Evolutionary conservation across 768 basidiomycete genomes (phyloP), one percentile per base, ranked within the genome.

Genomic region (Leucocoprinus birnbaumii): DNA sequence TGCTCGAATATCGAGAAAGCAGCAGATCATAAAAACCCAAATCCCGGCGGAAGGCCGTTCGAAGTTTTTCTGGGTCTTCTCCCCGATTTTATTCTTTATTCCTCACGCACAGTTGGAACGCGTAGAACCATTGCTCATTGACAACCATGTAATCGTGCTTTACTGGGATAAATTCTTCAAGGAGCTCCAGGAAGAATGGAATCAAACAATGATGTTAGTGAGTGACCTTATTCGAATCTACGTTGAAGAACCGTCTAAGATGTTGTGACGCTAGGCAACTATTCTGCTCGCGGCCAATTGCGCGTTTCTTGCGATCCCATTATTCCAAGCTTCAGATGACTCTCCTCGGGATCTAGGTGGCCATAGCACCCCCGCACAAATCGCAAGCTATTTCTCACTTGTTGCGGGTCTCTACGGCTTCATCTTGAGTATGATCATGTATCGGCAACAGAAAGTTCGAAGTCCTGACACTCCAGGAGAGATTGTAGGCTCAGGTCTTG

Each of bases 221-320:
- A 41, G 46, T 40, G 18, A 14, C 1, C 45, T 7, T 31, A 16
- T 16, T 14, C n/a, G 22, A 18, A 14, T 10, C 11, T 5, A 11
- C 3, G n/a, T 18, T 41, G 1, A n/a, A 4, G 13, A 13, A 35
- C 48, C 10, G 48, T 2, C 16, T 10, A 13, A 24, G 13, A 10
- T 19, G n/a, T n/a, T n/a, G n/a, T n/a, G 6, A 11, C 31, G 6
- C 31, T 24, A 55, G 53, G 53, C 53, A 10, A 55, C 53, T 10
- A 55, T 55, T 21, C 40, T 55, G 38, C 11, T 55, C 26, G 38
- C 53, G 3, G 53, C 53, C 25, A 55, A 55, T 21, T 47, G 53
- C 8, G 45, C 53, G 8, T 55, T 55, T 22, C 21, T 55, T 14
- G 53, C 53, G 1, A 55, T 55, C 24, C 53, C 53, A 18, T n/a